Evolutionary conservation across 495 filamentous ascomycete species (phyloP).

Genomic region (Elasticomyces elasticus): DNA sequence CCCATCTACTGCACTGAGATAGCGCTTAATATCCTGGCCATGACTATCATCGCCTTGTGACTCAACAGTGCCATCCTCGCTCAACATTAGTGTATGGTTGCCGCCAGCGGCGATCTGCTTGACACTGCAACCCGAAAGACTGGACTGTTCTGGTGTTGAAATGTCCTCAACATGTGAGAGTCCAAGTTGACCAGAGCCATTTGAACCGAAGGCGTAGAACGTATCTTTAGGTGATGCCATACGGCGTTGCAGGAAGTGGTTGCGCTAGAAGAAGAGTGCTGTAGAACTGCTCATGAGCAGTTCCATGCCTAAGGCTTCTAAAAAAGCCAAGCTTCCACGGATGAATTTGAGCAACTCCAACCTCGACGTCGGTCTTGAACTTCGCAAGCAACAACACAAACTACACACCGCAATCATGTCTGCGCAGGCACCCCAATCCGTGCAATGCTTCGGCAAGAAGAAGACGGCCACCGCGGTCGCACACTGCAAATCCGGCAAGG

Average conservation of each 20-base stretch:
- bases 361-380: not conserved
- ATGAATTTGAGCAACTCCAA: too few species aligned
- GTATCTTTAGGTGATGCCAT: constrained; percentile 1
- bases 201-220: constrained; percentile 83
- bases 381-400: not conserved
- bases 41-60: constrained; percentile 28
- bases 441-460: constrained; percentile 58
- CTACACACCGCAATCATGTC: constrained; percentile 45
- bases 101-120: constrained; percentile 59
- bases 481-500: constrained; percentile 90
- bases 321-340: too few species aligned
- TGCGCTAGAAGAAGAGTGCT: too few species aligned
- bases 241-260: too few species aligned
- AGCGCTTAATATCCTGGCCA: too few species aligned
- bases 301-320: too few species aligned
- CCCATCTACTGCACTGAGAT: not conserved
- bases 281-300: too few species aligned
- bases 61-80: constrained; percentile 46
- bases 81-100: constrained; percentile 74
- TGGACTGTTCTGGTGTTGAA: constrained; percentile 45
- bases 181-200: constrained; percentile 78
- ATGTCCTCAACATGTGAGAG: constrained; percentile 67
- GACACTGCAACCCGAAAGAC: not conserved
- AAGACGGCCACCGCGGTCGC: constrained; percentile 56
- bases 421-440: constrained; percentile 58